Evolutionary conservation across 129 eudicot genomes (phyloP).

Genomic region (Flaveria brownii): DNA sequence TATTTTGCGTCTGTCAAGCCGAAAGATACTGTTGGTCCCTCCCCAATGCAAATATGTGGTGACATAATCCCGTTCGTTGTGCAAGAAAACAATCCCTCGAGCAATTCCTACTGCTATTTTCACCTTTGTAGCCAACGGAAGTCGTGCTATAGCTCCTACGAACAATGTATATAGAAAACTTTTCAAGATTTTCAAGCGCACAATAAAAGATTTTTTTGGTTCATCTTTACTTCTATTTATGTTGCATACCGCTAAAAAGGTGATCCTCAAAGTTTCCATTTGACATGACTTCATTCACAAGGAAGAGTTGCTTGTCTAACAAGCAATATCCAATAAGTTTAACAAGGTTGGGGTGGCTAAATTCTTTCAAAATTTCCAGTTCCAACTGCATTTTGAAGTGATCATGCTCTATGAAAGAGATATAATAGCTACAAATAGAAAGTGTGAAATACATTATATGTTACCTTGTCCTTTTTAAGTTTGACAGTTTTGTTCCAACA

Average conservation of each 20-base stretch:
- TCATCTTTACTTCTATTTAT: background rate
- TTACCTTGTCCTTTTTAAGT: conserved; percentile 15
- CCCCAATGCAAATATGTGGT: background rate
- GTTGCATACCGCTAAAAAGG: conserved; percentile 15
- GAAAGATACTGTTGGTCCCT: background rate
- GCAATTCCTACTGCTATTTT: conserved; percentile 27
- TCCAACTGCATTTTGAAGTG: conserved; percentile 30
- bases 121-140: conserved; percentile 18
- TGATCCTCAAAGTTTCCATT: conserved; percentile 11
- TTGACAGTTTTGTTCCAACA: background rate
- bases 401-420: conserved; percentile 7
- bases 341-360: conserved; percentile 33
- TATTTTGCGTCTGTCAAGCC: conserved; percentile 14
- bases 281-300: conserved; percentile 33
- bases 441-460: background rate
- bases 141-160: conserved; percentile 21
- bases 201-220: background rate
- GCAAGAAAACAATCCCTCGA: conserved; percentile 25
- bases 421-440: background rate
- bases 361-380: conserved; percentile 18
- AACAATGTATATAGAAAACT: background rate
- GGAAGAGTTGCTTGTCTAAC: conserved; percentile 7
- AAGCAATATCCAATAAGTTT: conserved; percentile 32
- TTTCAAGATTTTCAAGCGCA: background rate
- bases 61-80: background rate